phyloP scores from a whole-genome alignment of 176 grass and related monocot species.

The Bromus sterilis region DNA sequence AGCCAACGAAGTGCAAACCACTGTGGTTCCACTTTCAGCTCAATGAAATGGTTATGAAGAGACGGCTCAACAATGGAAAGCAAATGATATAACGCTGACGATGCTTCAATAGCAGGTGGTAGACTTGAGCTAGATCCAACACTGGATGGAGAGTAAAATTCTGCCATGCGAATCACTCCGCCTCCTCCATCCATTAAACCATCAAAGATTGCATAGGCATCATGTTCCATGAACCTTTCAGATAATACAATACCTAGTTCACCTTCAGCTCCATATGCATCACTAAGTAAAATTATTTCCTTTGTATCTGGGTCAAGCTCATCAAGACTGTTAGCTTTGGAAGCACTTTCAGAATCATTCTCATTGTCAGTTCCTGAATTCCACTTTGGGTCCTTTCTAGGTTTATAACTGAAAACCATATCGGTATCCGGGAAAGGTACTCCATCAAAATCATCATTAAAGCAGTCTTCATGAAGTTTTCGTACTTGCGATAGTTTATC shows the following conservation, averaged over 20 bases:
- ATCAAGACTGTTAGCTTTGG: conserved; percentile 47
- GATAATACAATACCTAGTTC: conserved; percentile 90
- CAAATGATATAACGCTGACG: conserved; percentile 89
- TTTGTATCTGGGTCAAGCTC: conserved; percentile 64
- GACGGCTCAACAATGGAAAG: conserved; percentile 66
- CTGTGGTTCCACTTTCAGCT: conserved; percentile 90
- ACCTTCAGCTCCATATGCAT: conserved; percentile 94
- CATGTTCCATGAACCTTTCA: conserved; percentile 97
- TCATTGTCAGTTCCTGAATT: conserved; percentile 22
- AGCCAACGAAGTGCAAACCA: conserved; percentile 97
- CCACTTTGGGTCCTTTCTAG: conserved; percentile 54
- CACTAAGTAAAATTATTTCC: conserved; percentile 79
- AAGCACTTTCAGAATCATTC: conserved; percentile 30
- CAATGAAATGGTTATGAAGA: conserved; percentile 89
- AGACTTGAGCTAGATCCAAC: conserved; percentile 47
- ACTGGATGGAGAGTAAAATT: conserved; percentile 67
- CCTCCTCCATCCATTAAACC: conserved; percentile 75
- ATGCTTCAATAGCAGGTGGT: conserved; percentile 86
- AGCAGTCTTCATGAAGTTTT: conserved; percentile 73
- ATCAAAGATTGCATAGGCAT: conserved; percentile 93
- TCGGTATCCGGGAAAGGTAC: conserved; percentile 53
- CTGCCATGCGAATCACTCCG: conserved; percentile 64
- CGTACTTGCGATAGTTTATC: conserved; percentile 61
- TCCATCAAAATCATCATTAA: conserved; percentile 77
- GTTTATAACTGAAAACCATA: conserved; percentile 59